Evolutionary conservation across 306 rosid species (phyloP).

Genomic region (Argentina anserina): DNA sequence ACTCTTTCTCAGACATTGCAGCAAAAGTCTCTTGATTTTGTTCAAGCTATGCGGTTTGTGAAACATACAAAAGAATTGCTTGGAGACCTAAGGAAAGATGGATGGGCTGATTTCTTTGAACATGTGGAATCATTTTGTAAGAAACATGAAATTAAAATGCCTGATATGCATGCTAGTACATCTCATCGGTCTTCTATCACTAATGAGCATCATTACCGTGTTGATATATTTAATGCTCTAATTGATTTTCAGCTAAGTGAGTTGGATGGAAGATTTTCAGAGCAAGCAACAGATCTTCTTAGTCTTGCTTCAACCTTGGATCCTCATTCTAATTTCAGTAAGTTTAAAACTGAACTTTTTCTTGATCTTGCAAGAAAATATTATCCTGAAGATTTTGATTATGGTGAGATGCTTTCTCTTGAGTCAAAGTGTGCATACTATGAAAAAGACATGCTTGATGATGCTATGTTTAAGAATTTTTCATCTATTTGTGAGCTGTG

Average conservation of each 20-base stretch:
- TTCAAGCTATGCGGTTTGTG: neutral
- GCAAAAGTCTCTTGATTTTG: no score
- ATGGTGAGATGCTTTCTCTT: neutral
- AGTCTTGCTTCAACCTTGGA: neutral
- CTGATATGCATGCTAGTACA: neutral
- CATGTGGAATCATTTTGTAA: neutral
- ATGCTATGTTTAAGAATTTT: no score
- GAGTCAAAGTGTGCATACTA: neutral
- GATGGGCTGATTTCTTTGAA: neutral
- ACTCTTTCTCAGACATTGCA: neutral
- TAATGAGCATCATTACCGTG: neutral
- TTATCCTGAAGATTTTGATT: neutral
- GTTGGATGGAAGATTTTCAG: neutral
- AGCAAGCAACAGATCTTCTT: neutral
- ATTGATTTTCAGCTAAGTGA: neutral
- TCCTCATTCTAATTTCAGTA: neutral
- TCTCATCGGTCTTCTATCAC: neutral
- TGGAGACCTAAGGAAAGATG: neutral
- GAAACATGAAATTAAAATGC: neutral
- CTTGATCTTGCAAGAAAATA: neutral
- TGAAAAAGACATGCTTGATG: neutral
- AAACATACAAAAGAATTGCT: neutral
- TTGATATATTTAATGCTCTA: neutral
- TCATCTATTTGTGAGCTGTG: no score
- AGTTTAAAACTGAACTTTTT: no score